These are phyloP conservation scores for Paecilomyces formosus DNA, from an alignment of 2,329 filamentous ascomycete species.

Conservation along the genomic window DNA sequence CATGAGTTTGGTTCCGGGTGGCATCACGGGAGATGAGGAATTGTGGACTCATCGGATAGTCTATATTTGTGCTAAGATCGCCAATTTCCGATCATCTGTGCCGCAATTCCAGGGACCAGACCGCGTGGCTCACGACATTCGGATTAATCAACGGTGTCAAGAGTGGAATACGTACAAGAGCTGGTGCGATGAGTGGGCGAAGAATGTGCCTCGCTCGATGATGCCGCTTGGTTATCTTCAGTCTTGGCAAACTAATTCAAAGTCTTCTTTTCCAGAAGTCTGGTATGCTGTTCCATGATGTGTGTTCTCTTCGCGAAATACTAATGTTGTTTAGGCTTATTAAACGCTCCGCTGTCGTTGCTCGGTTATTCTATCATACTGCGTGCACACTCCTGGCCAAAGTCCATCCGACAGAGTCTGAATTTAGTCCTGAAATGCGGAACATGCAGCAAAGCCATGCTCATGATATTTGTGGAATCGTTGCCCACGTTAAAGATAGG, in stretches of 20 bases:
- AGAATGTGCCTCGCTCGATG: slow-evolving; percentile 75
- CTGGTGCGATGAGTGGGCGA: slow-evolving; percentile 79
- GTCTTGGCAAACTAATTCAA: slow-evolving; percentile 57
- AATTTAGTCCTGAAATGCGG: slow-evolving; percentile 59
- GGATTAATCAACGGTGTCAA: slow-evolving; percentile 56
- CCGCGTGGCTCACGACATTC: slow-evolving; percentile 50
- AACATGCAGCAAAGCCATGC: slow-evolving; percentile 66
- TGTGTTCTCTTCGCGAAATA: not conserved
- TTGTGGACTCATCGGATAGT: slow-evolving; percentile 83
- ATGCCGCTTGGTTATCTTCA: slow-evolving; percentile 73
- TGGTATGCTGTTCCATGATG: slow-evolving; percentile 51
- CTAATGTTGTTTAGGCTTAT: slow-evolving; percentile 54
- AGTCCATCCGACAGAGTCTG: slow-evolving; percentile 61
- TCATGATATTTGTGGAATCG: slow-evolving; percentile 81
- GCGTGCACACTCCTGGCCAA: slow-evolving; percentile 74
- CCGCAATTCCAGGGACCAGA: slow-evolving; percentile 55
- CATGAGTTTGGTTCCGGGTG: slow-evolving; percentile 51
- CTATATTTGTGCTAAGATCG: slow-evolving; percentile 79
- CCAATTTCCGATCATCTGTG: slow-evolving; percentile 71
- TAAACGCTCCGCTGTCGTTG: slow-evolving; percentile 73
- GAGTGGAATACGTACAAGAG: slow-evolving; percentile 75
- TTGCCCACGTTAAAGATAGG: slow-evolving; percentile 74
- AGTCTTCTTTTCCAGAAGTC: slow-evolving; percentile 76
- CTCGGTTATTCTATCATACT: slow-evolving; percentile 82
- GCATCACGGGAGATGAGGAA: slow-evolving; percentile 60